Evolutionary conservation across 768 basidiomycete species (phyloP).

Genomic region (Pleurotus tuber-regium): DNA sequence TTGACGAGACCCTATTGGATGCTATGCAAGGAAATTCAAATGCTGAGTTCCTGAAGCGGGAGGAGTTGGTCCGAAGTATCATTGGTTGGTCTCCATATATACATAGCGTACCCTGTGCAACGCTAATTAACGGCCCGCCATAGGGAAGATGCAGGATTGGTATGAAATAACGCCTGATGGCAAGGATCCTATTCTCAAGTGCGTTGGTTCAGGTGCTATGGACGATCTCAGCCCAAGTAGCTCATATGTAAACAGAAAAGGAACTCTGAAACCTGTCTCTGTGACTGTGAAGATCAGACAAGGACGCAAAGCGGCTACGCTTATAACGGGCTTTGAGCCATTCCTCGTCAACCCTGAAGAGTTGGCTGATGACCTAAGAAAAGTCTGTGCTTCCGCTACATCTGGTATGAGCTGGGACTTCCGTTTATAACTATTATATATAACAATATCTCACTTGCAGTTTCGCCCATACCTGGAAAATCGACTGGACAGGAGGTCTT

Average conservation of each 20-base stretch:
- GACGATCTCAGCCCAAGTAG: neutral
- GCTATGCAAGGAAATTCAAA: slow-evolving; percentile 14
- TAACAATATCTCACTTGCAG: slow-evolving; percentile 31
- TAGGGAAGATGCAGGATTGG: slow-evolving; percentile 72
- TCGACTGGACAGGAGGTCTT: slow-evolving; percentile 63
- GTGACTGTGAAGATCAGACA: slow-evolving; percentile 73
- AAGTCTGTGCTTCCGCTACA: slow-evolving; percentile 75
- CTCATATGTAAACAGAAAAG: slow-evolving; percentile 58
- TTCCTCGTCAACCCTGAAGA: slow-evolving; percentile 66
- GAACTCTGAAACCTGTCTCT: slow-evolving; percentile 65
- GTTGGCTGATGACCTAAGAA: slow-evolving; percentile 77
- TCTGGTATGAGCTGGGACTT: slow-evolving; percentile 44
- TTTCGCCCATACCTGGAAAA: slow-evolving; percentile 60
- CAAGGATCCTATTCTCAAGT: slow-evolving; percentile 61
- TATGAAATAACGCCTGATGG: slow-evolving; percentile 58
- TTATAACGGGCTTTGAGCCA: slow-evolving; percentile 78
- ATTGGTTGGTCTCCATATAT: slow-evolving; percentile 18
- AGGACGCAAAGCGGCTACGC: slow-evolving; percentile 73
- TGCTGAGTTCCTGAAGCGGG: slow-evolving; percentile 61
- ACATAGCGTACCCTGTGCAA: neutral
- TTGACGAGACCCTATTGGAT: slow-evolving; percentile 46
- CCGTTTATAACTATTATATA: neutral
- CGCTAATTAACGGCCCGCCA: neutral
- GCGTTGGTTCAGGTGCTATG: slow-evolving; percentile 24
- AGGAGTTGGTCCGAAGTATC: slow-evolving; percentile 56